Percentiles rank a stretch among this genome's conserved stretches.
phyloP scores from a whole-genome alignment of 306 rosid genomes.

The Castanopsis chinensis region DNA sequence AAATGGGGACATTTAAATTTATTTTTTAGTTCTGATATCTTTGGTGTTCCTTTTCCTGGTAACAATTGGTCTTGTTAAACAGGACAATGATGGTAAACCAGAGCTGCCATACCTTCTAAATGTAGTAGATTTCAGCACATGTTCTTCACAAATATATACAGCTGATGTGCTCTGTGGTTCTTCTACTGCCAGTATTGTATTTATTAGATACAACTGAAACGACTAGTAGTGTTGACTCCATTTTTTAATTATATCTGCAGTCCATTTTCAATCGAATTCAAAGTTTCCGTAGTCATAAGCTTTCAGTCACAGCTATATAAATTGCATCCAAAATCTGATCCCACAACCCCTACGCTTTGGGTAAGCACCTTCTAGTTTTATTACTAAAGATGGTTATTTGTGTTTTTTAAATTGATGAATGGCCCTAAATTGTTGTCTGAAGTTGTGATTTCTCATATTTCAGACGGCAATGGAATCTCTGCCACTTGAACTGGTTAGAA shows the following conservation, averaged over 20 bases:
- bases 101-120: not conserved
- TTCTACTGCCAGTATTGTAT: not conserved
- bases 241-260: slow-evolving; percentile 44
- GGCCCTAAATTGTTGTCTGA: slow-evolving; percentile 13
- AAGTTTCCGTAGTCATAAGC: slow-evolving; percentile 63
- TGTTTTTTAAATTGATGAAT: slow-evolving; percentile 5
- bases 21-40: not conserved
- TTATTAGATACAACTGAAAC: not conserved
- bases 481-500: slow-evolving; percentile 79
- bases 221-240: not conserved
- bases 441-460: slow-evolving; percentile 6
- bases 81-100: not conserved
- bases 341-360: slow-evolving; percentile 82
- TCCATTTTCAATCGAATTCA: slow-evolving; percentile 87
- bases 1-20: too few relatives aligned
- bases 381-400: not conserved
- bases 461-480: slow-evolving; percentile 85
- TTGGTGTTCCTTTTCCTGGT: not conserved
- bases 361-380: slow-evolving; percentile 41
- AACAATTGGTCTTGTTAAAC: not conserved
- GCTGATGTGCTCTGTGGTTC: not conserved
- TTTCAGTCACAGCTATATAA: slow-evolving; percentile 78
- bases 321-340: slow-evolving; percentile 66
- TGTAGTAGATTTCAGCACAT: not conserved
- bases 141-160: too few relatives aligned